Conservation (phyloP, 768 basidiomycete species). For the Lactarius vividus region DNA sequence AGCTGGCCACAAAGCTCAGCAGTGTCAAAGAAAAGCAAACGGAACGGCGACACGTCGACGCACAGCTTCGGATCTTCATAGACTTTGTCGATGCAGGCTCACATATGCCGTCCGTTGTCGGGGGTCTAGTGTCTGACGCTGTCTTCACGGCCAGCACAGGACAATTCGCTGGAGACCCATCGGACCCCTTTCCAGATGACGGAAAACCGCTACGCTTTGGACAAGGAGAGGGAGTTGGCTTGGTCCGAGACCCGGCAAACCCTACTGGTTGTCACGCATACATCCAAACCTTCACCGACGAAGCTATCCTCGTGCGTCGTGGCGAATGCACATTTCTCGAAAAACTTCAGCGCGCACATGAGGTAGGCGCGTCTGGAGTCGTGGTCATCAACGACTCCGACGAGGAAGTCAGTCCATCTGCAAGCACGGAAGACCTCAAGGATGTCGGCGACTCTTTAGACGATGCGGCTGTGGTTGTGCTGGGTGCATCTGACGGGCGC, state of each 20-base stretch:
- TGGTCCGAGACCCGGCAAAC: constrained; percentile 54
- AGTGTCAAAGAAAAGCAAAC: constrained; percentile 25
- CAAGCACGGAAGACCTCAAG: constrained; percentile 53
- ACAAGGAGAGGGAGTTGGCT: constrained; percentile 49
- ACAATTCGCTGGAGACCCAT: constrained; percentile 67
- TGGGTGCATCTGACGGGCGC: constrained; percentile 52
- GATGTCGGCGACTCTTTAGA: constrained; percentile 52
- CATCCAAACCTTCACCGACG: constrained; percentile 44
- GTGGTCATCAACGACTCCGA: constrained; percentile 71
- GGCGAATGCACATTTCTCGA: constrained; percentile 88
- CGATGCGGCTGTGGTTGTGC: constrained; percentile 57
- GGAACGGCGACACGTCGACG: constrained; percentile 40
- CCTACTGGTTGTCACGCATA: constrained; percentile 59
- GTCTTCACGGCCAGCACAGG: constrained; percentile 61
- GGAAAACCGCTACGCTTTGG: constrained; percentile 44
- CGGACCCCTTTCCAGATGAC: constrained; percentile 31
- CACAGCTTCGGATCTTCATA: constrained; percentile 59
- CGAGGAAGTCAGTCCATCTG: constrained; percentile 60
- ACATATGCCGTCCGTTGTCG: constrained; percentile 39
- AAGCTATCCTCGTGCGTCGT: constrained; percentile 61
- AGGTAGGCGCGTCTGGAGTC: constrained; percentile 73
- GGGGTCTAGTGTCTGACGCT: constrained; percentile 44
- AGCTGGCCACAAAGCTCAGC: constrained; percentile 40
- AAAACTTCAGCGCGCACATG: constrained; percentile 69
- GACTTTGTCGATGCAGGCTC: constrained; percentile 49